phyloP scores from a whole-genome alignment of 768 basidiomycete species.

The Mycena albidolilacea region DNA sequence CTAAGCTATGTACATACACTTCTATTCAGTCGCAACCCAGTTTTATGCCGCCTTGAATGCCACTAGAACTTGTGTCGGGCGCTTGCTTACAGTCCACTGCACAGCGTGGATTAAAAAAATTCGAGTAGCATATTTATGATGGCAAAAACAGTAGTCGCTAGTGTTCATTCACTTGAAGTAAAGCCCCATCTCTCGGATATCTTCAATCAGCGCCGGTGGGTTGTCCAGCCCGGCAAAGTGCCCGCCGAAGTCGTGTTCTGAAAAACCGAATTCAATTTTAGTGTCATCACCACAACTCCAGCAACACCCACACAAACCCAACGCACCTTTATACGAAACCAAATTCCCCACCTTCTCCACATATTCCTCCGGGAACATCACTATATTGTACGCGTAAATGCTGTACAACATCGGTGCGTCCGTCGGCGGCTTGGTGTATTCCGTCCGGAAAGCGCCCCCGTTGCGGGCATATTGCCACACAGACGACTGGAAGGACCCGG shows the following conservation, averaged over 20 bases:
- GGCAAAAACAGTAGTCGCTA: too few relatives aligned
- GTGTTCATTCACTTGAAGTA: slow-evolving; percentile 2
- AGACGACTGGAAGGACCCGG: slow-evolving; percentile 41
- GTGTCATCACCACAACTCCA: not conserved
- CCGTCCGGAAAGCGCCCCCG: not conserved
- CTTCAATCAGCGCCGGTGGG: slow-evolving; percentile 32
- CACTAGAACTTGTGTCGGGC: too few relatives aligned
- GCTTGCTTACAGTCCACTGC: too few relatives aligned
- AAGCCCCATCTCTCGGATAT: slow-evolving; percentile 26
- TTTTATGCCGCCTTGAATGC: too few relatives aligned
- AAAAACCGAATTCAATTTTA: not conserved
- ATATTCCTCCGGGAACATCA: slow-evolving; percentile 26
- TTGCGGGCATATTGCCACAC: slow-evolving; percentile 39
- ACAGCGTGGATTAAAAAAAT: too few relatives aligned
- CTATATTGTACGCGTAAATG: slow-evolving; percentile 25
- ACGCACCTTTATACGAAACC: slow-evolving; percentile 33
- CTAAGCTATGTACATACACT: too few relatives aligned
- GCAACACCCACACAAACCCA: not conserved
- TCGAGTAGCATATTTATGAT: too few relatives aligned
- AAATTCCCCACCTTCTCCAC: slow-evolving; percentile 28
- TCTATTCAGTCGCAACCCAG: too few relatives aligned
- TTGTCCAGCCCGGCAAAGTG: slow-evolving; percentile 37
- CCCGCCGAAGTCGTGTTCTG: slow-evolving; percentile 33
- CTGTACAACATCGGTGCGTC: slow-evolving; percentile 36
- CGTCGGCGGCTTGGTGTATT: slow-evolving; percentile 24